These are phyloP conservation scores for Macadamia tetraphylla DNA, from an alignment of 164 flowering plant genomes.

Conservation along the genomic window DNA sequence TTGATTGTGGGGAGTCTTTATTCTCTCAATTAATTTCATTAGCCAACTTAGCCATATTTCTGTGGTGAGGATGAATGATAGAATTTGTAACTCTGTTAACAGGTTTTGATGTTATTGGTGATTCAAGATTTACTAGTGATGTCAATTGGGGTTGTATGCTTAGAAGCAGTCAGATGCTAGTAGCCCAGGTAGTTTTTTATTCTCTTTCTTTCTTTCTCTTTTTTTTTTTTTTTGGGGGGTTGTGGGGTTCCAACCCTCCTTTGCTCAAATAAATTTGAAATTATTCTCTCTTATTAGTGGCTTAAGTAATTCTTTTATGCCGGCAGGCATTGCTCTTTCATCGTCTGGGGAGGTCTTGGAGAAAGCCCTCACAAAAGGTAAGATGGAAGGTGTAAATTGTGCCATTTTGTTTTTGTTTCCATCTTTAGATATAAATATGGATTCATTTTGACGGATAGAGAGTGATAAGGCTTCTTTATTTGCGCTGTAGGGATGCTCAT, in stretches of 20 bases:
- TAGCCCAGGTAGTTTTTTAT: slow-evolving; percentile 62
- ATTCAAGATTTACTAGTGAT: slow-evolving; percentile 75
- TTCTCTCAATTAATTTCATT: not conserved
- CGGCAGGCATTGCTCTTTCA: slow-evolving; percentile 77
- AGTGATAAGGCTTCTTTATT: slow-evolving; percentile 11
- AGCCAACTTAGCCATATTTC: not conserved
- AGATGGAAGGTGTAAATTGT: slow-evolving; percentile 6
- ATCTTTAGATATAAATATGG: not conserved
- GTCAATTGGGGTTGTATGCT: slow-evolving; percentile 97
- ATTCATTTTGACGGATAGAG: not conserved
- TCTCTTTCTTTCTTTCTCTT: not conserved
- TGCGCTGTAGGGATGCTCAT: slow-evolving; percentile 19
- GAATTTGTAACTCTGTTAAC: not conserved
- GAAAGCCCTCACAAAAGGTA: slow-evolving; percentile 61
- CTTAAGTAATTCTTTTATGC: slow-evolving; percentile 7
- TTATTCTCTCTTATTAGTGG: not conserved
- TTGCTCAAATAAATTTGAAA: too few relatives aligned
- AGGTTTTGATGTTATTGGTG: slow-evolving; percentile 80
- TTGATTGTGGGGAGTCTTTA: slow-evolving; percentile 16
- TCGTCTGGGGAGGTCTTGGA: slow-evolving; percentile 83
- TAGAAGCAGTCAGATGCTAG: slow-evolving; percentile 97
- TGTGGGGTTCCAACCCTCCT: not conserved
- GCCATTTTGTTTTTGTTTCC: not conserved
- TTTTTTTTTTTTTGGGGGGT: not conserved
- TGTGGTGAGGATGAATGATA: not conserved